Conservation (phyloP, 495 filamentous ascomycete species). For the Aspergillus diversus region DNA sequence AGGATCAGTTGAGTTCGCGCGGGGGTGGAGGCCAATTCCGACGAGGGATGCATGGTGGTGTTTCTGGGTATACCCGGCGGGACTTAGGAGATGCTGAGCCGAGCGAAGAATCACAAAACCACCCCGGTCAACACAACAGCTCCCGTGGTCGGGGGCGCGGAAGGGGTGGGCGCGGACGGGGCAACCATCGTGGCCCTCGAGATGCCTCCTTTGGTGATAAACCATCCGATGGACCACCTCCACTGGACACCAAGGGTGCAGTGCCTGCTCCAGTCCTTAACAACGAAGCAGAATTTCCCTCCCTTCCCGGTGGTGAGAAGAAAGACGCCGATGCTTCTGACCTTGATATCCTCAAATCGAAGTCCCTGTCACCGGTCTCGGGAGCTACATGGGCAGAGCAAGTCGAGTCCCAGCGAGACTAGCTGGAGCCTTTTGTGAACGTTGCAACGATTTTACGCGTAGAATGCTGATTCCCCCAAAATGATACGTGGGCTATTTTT, state of each 20-base stretch:
- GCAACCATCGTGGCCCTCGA: constrained; percentile 35
- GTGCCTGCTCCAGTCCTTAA: constrained; percentile 30
- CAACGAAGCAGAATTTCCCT: constrained; percentile 47
- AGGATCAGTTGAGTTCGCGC: constrained; percentile 58
- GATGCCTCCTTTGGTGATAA: constrained; percentile 23
- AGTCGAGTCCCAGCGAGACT: constrained; percentile 26
- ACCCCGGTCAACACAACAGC: constrained; percentile 4
- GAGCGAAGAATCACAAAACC: constrained; percentile 23
- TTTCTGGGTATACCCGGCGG: constrained; percentile 44
- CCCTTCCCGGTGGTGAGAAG: constrained; percentile 40
- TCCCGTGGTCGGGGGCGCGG: constrained; percentile 33
- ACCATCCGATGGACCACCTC: constrained; percentile 24
- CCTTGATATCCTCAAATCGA: constrained; percentile 19
- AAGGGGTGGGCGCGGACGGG: constrained; percentile 40
- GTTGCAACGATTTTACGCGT: neutral
- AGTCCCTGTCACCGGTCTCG: constrained; percentile 27
- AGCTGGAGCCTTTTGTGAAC: neutral
- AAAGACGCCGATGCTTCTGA: constrained; percentile 23
- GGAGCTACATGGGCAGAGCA: constrained; percentile 38
- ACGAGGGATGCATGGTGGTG: constrained; percentile 65
- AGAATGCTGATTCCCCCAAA: constrained; percentile 18
- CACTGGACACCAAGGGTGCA: constrained; percentile 22
- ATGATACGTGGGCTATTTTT: neutral
- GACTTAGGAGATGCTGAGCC: constrained; percentile 36
- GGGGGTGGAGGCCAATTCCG: constrained; percentile 51